These are phyloP conservation scores for Phaseolus lunatus DNA, from an alignment of 306 rosid genomes.

Conservation along the genomic window DNA sequence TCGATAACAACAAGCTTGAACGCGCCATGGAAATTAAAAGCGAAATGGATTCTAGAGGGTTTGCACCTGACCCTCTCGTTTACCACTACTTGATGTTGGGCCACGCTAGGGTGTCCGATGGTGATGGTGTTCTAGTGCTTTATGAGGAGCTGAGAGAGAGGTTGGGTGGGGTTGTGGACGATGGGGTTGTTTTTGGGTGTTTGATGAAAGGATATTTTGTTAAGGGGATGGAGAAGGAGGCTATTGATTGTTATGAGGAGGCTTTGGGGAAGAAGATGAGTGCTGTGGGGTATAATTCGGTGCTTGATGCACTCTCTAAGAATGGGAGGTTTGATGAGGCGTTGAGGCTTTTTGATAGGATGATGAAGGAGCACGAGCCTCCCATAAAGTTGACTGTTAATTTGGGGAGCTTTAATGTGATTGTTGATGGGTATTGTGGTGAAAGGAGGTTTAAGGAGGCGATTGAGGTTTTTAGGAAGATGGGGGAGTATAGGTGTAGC, in stretches of 20 bases:
- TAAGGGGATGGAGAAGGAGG: slow-evolving; percentile 86
- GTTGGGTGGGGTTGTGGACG: slow-evolving; percentile 69
- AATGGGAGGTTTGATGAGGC: slow-evolving; percentile 82
- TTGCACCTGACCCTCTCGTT: slow-evolving; percentile 68
- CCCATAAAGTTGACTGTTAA: slow-evolving; percentile 68
- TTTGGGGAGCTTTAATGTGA: slow-evolving; percentile 94
- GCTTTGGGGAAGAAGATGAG: slow-evolving; percentile 79
- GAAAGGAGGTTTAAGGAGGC: slow-evolving; percentile 79
- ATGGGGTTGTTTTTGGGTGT: slow-evolving; percentile 83
- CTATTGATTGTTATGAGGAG: slow-evolving; percentile 79
- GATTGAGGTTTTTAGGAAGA: slow-evolving; percentile 74
- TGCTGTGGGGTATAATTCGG: slow-evolving; percentile 70
- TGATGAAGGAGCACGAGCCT: slow-evolving; percentile 69
- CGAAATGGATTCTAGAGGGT: slow-evolving; percentile 72
- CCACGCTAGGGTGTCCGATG: slow-evolving; percentile 63
- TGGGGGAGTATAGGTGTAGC: slow-evolving; percentile 80
- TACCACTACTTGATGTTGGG: slow-evolving; percentile 90
- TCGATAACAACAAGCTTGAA: slow-evolving; percentile 70
- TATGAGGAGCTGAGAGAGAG: slow-evolving; percentile 74
- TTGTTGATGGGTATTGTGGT: slow-evolving; percentile 78
- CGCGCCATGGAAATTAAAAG: slow-evolving; percentile 83
- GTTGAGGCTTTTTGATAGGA: slow-evolving; percentile 71
- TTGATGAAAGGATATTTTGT: slow-evolving; percentile 91
- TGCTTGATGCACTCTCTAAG: slow-evolving; percentile 84
- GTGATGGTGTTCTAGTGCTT: slow-evolving; percentile 67